Evolutionary conservation across 306 rosid species (phyloP).

Genomic region (Vigna reflexopilosa): DNA sequence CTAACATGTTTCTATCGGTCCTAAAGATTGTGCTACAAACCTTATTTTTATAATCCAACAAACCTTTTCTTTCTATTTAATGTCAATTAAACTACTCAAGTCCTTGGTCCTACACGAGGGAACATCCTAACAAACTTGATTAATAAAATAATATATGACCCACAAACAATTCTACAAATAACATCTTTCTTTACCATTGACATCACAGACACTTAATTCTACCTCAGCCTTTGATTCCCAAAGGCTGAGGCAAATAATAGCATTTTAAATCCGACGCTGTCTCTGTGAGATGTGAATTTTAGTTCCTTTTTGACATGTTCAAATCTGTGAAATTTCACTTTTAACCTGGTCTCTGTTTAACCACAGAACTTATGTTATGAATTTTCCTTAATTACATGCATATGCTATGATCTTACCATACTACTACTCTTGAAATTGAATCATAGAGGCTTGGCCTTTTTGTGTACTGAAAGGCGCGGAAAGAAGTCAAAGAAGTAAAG

Average conservation of each 20-base stretch:
- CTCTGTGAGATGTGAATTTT: constrained; percentile 33
- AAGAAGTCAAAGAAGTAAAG: constrained; percentile 47
- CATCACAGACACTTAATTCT: constrained; percentile 25
- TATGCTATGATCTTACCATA: not conserved
- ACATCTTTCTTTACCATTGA: constrained; percentile 22
- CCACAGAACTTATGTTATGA: not conserved
- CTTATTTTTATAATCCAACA: not conserved
- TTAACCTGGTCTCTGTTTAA: not conserved
- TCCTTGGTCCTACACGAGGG: constrained; percentile 28
- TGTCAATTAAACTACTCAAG: not conserved
- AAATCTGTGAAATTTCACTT: constrained; percentile 11
- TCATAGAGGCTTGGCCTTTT: constrained; percentile 32
- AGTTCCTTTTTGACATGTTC: constrained; percentile 7
- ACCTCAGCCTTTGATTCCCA: not conserved
- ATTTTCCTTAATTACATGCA: not conserved
- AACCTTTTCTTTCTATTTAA: not conserved
- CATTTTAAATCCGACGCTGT: constrained; percentile 7
- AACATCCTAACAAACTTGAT: constrained; percentile 22
- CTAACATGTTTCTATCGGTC: constrained; percentile 22
- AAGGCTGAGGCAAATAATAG: constrained; percentile 1
- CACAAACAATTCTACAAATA: not conserved
- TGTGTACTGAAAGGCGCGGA: constrained; percentile 35
- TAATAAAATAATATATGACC: constrained; percentile 19
- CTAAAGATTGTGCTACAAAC: constrained; percentile 1
- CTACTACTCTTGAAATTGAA: constrained; percentile 5